A percentile compares a stretch with the other conserved stretches of the same genome.
These are phyloP conservation scores for Mucor lusitanicus DNA, from an alignment of 371 early-diverging fungal species.

Conservation along the genomic window DNA sequence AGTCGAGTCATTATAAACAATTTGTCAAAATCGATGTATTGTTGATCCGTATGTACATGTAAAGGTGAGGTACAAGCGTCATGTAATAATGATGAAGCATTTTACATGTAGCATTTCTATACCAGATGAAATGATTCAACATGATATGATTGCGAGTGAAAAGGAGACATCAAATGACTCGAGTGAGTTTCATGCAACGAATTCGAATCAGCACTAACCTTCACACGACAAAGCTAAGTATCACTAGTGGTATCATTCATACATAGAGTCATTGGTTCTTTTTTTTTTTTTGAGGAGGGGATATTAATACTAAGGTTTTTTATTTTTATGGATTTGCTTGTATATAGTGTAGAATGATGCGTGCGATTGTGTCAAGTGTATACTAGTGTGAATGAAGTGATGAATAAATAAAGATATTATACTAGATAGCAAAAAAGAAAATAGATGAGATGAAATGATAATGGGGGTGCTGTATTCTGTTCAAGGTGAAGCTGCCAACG, in stretches of 20 bases:
- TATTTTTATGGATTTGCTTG: background rate
- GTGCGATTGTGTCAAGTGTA: background rate
- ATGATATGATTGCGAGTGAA: too few species aligned
- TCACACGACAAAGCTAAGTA: background rate
- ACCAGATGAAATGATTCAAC: too few species aligned
- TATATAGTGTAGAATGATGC: background rate
- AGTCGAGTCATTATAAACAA: background rate
- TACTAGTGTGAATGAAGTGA: background rate
- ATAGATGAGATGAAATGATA: constrained; percentile 32
- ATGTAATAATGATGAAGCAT: background rate
- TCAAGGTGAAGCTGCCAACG: constrained; percentile 1
- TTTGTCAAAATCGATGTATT: background rate
- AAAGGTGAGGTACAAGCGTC: background rate
- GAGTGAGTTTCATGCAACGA: too few species aligned
- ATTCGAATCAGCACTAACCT: too few species aligned
- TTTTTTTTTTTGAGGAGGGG: background rate
- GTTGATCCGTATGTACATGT: background rate
- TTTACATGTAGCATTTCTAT: background rate
- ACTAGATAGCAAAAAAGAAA: background rate
- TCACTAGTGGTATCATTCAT: background rate
- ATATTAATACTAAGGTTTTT: too few species aligned
- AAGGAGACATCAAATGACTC: too few species aligned
- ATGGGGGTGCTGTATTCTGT: background rate
- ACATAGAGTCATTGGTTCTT: background rate
- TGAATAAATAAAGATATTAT: background rate